These are phyloP conservation scores for Geotrichum klebahnii DNA, from an alignment of 1,139 yeast genomes.

Conservation along the genomic window DNA sequence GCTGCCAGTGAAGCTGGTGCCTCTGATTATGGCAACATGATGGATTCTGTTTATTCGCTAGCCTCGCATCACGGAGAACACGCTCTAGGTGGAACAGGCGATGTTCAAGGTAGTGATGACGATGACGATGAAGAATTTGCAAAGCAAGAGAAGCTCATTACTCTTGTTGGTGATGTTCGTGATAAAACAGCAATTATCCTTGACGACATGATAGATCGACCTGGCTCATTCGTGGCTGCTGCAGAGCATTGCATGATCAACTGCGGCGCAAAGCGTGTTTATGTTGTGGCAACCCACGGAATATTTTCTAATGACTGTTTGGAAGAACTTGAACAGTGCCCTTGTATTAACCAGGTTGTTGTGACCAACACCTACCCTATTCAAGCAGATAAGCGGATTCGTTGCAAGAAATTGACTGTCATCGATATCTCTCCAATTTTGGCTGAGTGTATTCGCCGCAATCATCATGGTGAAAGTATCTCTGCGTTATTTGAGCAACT, in stretches of 20 bases:
- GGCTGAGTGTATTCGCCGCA: conserved; percentile 97
- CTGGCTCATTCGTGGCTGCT: conserved; percentile 89
- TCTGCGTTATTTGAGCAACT: conserved; percentile 82
- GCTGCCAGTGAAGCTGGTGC: conserved; percentile 14
- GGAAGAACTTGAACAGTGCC: conserved; percentile 69
- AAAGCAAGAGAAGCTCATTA: conserved; percentile 69
- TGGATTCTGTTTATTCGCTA: conserved; percentile 11
- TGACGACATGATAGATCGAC: conserved; percentile 96
- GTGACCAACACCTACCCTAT: conserved; percentile 96
- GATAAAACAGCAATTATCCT: conserved; percentile 86
- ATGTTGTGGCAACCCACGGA: conserved; percentile 93
- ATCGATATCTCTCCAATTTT: conserved; percentile 92
- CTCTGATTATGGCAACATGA: conserved; percentile 20
- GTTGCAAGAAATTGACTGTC: conserved; percentile 64
- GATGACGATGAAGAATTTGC: conserved; percentile 48
- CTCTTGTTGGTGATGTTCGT: conserved; percentile 92
- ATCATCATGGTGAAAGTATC: conserved; percentile 94
- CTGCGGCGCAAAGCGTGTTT: conserved; percentile 91
- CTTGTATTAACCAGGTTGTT: conserved; percentile 79
- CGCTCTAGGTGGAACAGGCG: conserved; percentile 84
- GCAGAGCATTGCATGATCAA: conserved; percentile 93
- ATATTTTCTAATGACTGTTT: conserved; percentile 83
- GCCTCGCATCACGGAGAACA: conserved; percentile 29
- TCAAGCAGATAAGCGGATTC: conserved; percentile 53
- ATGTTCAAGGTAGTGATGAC: conserved; percentile 75